These are phyloP conservation scores for Chaetomidium leptoderma DNA, from an alignment of 495 filamentous ascomycete species.

Conservation along the genomic window DNA sequence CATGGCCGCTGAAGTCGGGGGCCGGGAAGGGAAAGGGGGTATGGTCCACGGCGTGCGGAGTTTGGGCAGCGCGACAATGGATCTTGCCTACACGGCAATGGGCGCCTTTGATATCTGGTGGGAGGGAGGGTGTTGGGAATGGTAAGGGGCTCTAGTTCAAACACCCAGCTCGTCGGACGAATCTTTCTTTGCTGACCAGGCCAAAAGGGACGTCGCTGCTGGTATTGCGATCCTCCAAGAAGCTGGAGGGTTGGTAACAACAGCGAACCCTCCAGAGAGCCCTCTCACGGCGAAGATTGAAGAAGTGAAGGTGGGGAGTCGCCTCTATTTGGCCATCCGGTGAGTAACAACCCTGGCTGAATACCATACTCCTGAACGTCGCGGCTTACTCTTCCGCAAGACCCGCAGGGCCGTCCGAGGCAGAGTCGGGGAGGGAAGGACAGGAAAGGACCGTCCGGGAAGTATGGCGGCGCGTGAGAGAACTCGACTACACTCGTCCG, in stretches of 20 bases:
- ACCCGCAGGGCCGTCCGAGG: constrained; percentile 56
- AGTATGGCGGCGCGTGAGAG: constrained; percentile 60
- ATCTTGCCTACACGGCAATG: constrained; percentile 67
- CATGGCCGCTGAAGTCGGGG: constrained; percentile 60
- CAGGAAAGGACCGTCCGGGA: constrained; percentile 65
- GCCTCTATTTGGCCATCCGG: constrained; percentile 63
- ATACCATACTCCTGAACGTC: not conserved
- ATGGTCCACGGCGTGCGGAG: constrained; percentile 78
- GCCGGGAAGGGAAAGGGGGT: constrained; percentile 58
- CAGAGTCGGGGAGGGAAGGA: constrained; percentile 56
- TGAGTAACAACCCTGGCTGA: constrained; percentile 24
- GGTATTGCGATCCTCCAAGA: constrained; percentile 73
- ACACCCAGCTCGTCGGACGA: no score
- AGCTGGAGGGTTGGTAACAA: constrained; percentile 64
- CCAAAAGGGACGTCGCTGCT: constrained; percentile 68
- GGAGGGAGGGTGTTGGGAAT: constrained; percentile 83
- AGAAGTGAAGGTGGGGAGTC: constrained; percentile 54
- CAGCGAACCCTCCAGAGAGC: constrained; percentile 60
- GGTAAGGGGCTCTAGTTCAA: no score
- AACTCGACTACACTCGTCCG: constrained; percentile 57
- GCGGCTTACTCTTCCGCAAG: constrained; percentile 29
- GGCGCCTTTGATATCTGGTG: constrained; percentile 75
- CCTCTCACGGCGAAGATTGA: constrained; percentile 51
- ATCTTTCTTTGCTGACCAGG: not conserved
- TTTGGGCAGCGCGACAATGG: constrained; percentile 68